phyloP scores from a whole-genome alignment of 257 asterid genomes.

The Capsicum pubescens region DNA sequence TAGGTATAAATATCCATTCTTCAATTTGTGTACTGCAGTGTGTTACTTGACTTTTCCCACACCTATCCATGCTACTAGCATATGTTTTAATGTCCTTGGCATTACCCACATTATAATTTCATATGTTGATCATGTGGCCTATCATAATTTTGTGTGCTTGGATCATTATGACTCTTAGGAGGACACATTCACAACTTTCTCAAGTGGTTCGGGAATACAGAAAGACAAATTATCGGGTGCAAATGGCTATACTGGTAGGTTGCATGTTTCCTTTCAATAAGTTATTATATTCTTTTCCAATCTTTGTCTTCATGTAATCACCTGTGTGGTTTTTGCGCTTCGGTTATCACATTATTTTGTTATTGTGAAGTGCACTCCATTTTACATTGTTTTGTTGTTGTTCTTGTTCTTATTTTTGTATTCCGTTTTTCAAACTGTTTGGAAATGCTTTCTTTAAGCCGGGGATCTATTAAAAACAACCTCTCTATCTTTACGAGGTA shows the following conservation, averaged over 20 bases:
- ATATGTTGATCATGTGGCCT: constrained; percentile 1
- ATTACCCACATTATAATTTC: constrained; percentile 11
- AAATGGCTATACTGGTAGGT: constrained; percentile 91
- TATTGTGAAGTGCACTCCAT: too few relatives aligned
- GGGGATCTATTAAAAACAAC: too few relatives aligned
- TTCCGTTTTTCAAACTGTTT: too few relatives aligned
- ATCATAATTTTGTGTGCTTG: constrained; percentile 18
- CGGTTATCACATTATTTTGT: too few relatives aligned
- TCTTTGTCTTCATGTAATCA: constrained; percentile 9
- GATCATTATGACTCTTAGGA: constrained; percentile 50
- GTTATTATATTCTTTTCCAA: constrained; percentile 7
- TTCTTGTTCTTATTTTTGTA: too few relatives aligned
- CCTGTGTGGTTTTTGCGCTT: too few relatives aligned
- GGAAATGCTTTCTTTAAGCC: too few relatives aligned
- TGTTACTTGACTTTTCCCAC: background rate
- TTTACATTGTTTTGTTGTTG: too few relatives aligned
- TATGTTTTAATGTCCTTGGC: constrained; percentile 12
- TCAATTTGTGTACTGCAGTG: background rate
- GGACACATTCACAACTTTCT: constrained; percentile 87
- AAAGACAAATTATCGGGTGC: constrained; percentile 80
- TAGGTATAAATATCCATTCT: background rate
- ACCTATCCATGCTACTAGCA: background rate
- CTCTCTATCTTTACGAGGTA: too few relatives aligned
- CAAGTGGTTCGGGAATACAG: constrained; percentile 91
- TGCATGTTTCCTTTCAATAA: constrained; percentile 24